Evolutionary conservation across 2,329 filamentous ascomycete genomes (phyloP), one percentile per base, ranked within the genome.

Genomic region (Coleophoma cylindrospora): DNA sequence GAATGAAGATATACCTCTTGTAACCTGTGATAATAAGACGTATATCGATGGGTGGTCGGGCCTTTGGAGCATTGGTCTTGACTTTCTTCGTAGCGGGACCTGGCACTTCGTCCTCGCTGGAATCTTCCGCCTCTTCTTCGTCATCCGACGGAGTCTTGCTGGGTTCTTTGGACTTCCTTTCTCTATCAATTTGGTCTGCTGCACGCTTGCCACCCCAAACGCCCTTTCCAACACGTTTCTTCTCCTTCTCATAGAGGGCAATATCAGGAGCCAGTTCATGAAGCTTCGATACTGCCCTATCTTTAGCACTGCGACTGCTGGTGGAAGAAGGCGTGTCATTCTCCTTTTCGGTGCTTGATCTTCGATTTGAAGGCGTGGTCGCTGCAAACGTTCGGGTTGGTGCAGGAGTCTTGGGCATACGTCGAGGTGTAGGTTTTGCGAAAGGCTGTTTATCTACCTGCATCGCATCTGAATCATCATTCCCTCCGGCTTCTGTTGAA

Each of bases 211-310:
- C 82, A 21, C 83, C 82, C 75, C 81, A 86, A 0, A 76, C 73
- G 3, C 65, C 73, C 45, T 73, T 81, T 54, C 65, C 63, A 7
- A 71, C 68, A 17, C 94, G 83, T 71, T 95, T 96, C 73, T 81
- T 90, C 70, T 99, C 94, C 65, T 94, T 96, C 63, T 97, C 87
- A 62, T 94, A 99, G 33, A 95, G 73, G 2, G 86, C 86, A 62
- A 97, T 91, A 63, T 99, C 94, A 0, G 86, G 80, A 1, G 89
- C 91, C 50, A 92, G 74, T 34, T 81, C 79, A 48, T 94, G 89
- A 8, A 97, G 71, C 56, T 81, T 84, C 34, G 84, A 81, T n/a
- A 86, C 72, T 12, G 94, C 94, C 62, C 87, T 86, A 38, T 87
- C 84, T 66, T 97, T 99, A 13, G 94, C 92, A 61, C 89, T 94